phyloP scores from a whole-genome alignment of 225 moss, liverwort and hornwort genomes.

The Antitrichia curtipendula region DNA sequence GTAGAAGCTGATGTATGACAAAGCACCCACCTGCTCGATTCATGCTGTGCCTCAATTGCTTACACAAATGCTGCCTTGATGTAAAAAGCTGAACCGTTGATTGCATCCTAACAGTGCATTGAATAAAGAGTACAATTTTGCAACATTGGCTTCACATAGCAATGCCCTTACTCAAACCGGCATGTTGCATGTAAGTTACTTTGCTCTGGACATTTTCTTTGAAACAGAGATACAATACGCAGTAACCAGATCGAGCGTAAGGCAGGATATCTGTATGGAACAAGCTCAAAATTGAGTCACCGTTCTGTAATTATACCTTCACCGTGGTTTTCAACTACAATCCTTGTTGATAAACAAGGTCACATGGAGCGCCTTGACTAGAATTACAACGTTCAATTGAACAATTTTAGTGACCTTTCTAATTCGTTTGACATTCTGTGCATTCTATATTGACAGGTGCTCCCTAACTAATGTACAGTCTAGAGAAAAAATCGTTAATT shows the following conservation, averaged over 20 bases:
- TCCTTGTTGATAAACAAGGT: not conserved
- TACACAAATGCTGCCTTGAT: not conserved
- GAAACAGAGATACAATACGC: not conserved
- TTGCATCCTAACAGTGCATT: not conserved
- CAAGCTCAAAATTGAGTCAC: not conserved
- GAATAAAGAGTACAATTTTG: not conserved
- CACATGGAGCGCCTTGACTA: not conserved
- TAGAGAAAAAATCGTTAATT: not conserved
- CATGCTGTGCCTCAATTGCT: not conserved
- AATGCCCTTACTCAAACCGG: not conserved
- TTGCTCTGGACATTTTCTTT: not conserved
- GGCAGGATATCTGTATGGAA: not conserved
- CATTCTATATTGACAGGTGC: not conserved
- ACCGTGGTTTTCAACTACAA: not conserved
- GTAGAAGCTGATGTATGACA: not conserved
- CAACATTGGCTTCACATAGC: not conserved
- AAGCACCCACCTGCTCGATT: not conserved
- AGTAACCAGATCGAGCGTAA: not conserved
- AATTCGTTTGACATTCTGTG: not conserved
- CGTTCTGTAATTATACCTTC: not conserved
- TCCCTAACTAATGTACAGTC: not conserved
- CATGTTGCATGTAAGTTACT: not conserved
- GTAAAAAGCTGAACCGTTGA: not conserved
- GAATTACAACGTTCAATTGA: constrained; percentile 2
- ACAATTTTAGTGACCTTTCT: not conserved